A percentile compares a stretch with the other conserved stretches of the same genome.
Conservation (phyloP, 2,329 filamentous ascomycete genomes). For the Dryadomyces quercus-mongolicae region DNA sequence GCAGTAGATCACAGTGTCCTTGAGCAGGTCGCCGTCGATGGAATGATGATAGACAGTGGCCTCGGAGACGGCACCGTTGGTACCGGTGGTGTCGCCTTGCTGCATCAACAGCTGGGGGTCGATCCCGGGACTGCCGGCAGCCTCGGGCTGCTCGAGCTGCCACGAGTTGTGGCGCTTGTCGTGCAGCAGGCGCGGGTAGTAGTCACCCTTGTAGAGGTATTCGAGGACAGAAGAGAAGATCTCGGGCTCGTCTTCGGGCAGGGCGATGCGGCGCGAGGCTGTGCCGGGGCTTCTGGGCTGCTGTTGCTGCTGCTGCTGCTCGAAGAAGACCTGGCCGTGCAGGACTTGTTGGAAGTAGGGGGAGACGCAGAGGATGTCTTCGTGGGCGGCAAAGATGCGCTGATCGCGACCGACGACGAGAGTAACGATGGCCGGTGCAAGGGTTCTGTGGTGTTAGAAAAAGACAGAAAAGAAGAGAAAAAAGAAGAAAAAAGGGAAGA, state of each 20-base stretch:
- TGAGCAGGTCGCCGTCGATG: slow-evolving; percentile 57
- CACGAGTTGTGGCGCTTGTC: slow-evolving; percentile 72
- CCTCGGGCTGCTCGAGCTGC: slow-evolving; percentile 57
- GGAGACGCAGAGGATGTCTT: slow-evolving; percentile 68
- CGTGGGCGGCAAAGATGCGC: slow-evolving; percentile 82
- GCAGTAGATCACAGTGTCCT: slow-evolving; percentile 87
- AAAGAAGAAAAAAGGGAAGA: not conserved
- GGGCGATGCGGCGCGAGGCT: slow-evolving; percentile 53
- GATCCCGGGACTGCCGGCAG: slow-evolving; percentile 20
- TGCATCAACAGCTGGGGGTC: not conserved
- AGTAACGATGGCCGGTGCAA: slow-evolving; percentile 62
- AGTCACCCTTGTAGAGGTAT: slow-evolving; percentile 89
- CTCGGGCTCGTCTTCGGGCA: slow-evolving; percentile 79
- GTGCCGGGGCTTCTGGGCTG: not conserved
- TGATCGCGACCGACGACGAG: slow-evolving; percentile 70
- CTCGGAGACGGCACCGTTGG: slow-evolving; percentile 26
- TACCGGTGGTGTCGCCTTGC: slow-evolving; percentile 25
- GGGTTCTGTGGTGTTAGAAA: slow-evolving; percentile 26
- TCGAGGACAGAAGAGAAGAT: slow-evolving; percentile 85
- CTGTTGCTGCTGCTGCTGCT: slow-evolving; percentile 20
- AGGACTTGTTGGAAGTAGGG: slow-evolving; percentile 64
- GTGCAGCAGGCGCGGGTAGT: slow-evolving; percentile 71
- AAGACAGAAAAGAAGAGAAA: not conserved
- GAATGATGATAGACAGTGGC: slow-evolving; percentile 58
- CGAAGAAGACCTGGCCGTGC: slow-evolving; percentile 47